Percentiles rank a stretch among this genome's conserved stretches.
These are phyloP conservation scores for Dactylellina drechsleri DNA, from an alignment of 2,329 filamentous ascomycete genomes.

Conservation along the genomic window DNA sequence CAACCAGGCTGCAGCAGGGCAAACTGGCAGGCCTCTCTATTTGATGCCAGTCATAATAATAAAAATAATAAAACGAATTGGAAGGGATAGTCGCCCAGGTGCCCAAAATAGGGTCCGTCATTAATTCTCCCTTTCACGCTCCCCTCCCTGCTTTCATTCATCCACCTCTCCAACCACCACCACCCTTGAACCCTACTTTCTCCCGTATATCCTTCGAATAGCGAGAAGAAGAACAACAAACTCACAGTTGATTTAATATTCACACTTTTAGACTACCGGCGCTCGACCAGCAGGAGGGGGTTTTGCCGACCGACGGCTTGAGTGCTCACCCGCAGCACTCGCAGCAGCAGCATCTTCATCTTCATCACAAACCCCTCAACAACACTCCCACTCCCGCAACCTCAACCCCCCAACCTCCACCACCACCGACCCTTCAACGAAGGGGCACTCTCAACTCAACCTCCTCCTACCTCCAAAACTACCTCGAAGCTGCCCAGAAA, in stretches of 20 bases:
- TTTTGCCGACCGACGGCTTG: slow-evolving; percentile 46
- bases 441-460: slow-evolving; percentile 26
- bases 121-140: background rate
- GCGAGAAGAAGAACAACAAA: background rate
- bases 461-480: slow-evolving; percentile 44
- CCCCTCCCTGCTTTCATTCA: background rate
- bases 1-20: slow-evolving; percentile 10
- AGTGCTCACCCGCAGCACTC: slow-evolving; percentile 41
- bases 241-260: slow-evolving; percentile 20
- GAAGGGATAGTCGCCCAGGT: slow-evolving; percentile 19
- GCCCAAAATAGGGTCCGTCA: slow-evolving; percentile 53
- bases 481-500: slow-evolving; percentile 55
- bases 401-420: too few species aligned
- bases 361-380: slow-evolving; percentile 34
- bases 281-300: slow-evolving; percentile 43
- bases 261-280: slow-evolving; percentile 34
- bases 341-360: slow-evolving; percentile 7
- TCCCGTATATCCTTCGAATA: slow-evolving; percentile 4
- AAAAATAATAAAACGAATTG: background rate
- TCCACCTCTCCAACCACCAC: slow-evolving; percentile 19
- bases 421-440: slow-evolving; percentile 13
- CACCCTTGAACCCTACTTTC: slow-evolving; percentile 3
- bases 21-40: background rate
- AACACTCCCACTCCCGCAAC: slow-evolving; percentile 16
- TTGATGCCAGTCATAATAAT: too few species aligned